phyloP scores from a whole-genome alignment of 2,329 filamentous ascomycete genomes.

The Diaporthe ilicicola region DNA sequence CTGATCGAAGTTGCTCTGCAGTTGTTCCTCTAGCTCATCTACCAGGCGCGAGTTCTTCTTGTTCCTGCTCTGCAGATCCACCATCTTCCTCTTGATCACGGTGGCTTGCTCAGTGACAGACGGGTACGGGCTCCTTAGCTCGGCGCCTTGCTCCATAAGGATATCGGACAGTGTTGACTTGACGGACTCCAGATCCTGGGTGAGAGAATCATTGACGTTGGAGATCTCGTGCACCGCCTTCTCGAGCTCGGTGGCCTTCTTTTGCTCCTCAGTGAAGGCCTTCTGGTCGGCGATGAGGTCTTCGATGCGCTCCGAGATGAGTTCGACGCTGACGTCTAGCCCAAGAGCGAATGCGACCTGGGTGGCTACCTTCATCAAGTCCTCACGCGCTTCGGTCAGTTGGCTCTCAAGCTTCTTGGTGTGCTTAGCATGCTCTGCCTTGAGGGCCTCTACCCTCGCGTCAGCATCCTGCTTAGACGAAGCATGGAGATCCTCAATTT shows the following conservation, averaged over 20 bases:
- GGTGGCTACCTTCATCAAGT: conserved; percentile 70
- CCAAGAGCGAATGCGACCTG: conserved; percentile 69
- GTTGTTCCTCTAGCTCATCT: conserved; percentile 95
- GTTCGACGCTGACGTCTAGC: conserved; percentile 72
- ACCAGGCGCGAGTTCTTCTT: conserved; percentile 92
- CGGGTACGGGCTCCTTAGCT: conserved; percentile 51
- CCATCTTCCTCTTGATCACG: conserved; percentile 72
- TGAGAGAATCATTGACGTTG: conserved; percentile 65
- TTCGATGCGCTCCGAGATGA: conserved; percentile 69
- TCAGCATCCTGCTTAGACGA: conserved; percentile 64
- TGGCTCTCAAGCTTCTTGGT: conserved; percentile 67
- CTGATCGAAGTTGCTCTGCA: conserved; percentile 94
- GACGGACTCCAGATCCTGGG: conserved; percentile 69
- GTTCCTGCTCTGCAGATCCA: conserved; percentile 72
- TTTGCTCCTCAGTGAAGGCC: conserved; percentile 66
- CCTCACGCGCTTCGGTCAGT: conserved; percentile 70
- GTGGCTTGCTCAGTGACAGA: conserved; percentile 64
- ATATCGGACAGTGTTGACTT: conserved; percentile 63
- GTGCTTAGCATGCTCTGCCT: conserved; percentile 67
- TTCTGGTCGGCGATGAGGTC: conserved; percentile 67
- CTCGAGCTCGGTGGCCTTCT: conserved; percentile 66
- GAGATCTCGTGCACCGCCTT: conserved; percentile 63
- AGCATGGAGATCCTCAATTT: conserved; percentile 52
- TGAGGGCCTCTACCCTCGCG: conserved; percentile 64
- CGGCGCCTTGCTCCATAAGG: conserved; percentile 58